A percentile compares a stretch with the other conserved stretches of the same genome.
Evolutionary conservation across 768 basidiomycete genomes (phyloP).

Genomic region (Tephrocybe sp.): DNA sequence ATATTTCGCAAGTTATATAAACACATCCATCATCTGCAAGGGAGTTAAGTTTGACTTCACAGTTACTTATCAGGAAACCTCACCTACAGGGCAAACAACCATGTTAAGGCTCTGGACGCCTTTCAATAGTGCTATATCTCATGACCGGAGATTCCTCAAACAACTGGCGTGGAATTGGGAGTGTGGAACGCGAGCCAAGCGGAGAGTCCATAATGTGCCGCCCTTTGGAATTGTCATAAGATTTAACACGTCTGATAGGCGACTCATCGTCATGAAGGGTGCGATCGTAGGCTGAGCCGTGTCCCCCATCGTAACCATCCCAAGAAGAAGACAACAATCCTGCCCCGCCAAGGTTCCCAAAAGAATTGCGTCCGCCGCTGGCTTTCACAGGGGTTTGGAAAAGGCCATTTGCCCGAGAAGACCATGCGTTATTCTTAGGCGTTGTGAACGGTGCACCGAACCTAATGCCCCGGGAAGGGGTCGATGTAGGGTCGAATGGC

Average conservation of each 20-base stretch:
- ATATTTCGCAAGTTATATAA: neutral
- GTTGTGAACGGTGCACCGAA: slow-evolving; percentile 57
- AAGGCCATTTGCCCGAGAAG: slow-evolving; percentile 36
- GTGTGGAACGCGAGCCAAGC: slow-evolving; percentile 21
- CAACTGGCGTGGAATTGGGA: slow-evolving; percentile 10
- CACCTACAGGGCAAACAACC: slow-evolving; percentile 6
- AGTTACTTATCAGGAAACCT: neutral
- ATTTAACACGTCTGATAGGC: slow-evolving; percentile 45
- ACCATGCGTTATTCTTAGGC: slow-evolving; percentile 57
- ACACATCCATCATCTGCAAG: neutral
- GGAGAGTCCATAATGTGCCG: slow-evolving; percentile 33
- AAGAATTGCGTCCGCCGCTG: slow-evolving; percentile 26
- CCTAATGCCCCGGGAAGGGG: slow-evolving; percentile 75
- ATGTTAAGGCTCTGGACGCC: slow-evolving; percentile 4
- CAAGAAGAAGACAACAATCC: slow-evolving; percentile 27
- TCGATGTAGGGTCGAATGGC: slow-evolving; percentile 76
- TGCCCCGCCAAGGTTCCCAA: slow-evolving; percentile 25
- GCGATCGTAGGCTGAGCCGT: slow-evolving; percentile 22
- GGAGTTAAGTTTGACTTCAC: neutral
- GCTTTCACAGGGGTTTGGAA: slow-evolving; percentile 54
- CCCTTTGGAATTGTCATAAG: slow-evolving; percentile 28
- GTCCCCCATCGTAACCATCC: slow-evolving; percentile 21
- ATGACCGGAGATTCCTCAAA: slow-evolving; percentile 35
- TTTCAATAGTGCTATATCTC: slow-evolving; percentile 20
- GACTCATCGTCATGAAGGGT: slow-evolving; percentile 44